These are phyloP conservation scores for Penicillium sp. DNA, from an alignment of 2,329 filamentous ascomycete species.

Conservation along the genomic window DNA sequence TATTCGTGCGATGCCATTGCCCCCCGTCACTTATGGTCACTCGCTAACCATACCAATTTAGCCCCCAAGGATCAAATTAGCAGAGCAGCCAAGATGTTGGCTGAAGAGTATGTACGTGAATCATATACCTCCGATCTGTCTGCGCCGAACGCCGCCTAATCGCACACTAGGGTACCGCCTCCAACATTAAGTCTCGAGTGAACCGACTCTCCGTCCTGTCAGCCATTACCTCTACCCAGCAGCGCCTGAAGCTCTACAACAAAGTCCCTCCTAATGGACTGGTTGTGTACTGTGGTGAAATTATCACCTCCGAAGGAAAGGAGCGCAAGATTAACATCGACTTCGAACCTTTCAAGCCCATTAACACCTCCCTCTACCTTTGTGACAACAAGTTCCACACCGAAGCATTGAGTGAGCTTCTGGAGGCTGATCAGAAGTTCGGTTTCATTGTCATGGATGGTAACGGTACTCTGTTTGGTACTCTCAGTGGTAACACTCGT, in stretches of 20 bases:
- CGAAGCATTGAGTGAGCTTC: conserved; percentile 90
- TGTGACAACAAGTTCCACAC: conserved; percentile 99
- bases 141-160: conserved; percentile 7
- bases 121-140: neutral
- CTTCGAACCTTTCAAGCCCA: conserved; percentile 99
- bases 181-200: conserved; percentile 99
- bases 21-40: neutral
- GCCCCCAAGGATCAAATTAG: conserved; percentile 98
- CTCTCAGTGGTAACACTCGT: conserved; percentile 92
- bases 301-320: conserved; percentile 96
- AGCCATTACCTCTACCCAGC: conserved; percentile 97
- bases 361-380: conserved; percentile 98
- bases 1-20: conserved; percentile 68
- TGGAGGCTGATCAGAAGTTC: conserved; percentile 98
- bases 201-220: conserved; percentile 97
- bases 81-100: conserved; percentile 97
- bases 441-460: conserved; percentile 99
- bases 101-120: conserved; percentile 90
- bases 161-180: conserved; percentile 75
- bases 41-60: conserved; percentile 41
- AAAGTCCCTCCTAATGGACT: conserved; percentile 97
- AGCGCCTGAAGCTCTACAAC: conserved; percentile 97
- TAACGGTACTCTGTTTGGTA: conserved; percentile 96
- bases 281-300: conserved; percentile 99
- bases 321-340: conserved; percentile 99